These are phyloP conservation scores for Bathelium albidoporum DNA, from an alignment of 495 filamentous ascomycete species.

Conservation along the genomic window DNA sequence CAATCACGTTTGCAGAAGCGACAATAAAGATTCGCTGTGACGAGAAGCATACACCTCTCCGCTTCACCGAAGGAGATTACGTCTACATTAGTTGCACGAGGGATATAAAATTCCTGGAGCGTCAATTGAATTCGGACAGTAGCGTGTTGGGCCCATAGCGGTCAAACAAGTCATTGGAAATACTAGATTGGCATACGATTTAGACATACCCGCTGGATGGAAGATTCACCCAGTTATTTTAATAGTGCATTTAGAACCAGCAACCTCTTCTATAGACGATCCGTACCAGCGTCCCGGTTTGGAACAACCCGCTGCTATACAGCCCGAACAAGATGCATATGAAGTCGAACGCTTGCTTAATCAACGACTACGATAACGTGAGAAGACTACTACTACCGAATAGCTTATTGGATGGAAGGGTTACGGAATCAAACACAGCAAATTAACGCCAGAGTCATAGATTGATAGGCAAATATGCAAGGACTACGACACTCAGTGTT, in stretches of 20 bases:
- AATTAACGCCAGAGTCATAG: not conserved
- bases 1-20: not conserved
- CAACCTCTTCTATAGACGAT: not conserved
- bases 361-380: not conserved
- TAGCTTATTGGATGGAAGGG: not conserved
- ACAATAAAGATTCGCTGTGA: not conserved
- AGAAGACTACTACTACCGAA: not conserved
- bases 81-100: not conserved
- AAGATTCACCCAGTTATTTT: slow-evolving; percentile 17
- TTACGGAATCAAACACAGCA: not conserved
- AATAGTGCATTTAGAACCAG: slow-evolving; percentile 14
- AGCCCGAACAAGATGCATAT: not conserved
- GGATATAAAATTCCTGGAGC: not conserved
- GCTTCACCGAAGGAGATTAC: not conserved
- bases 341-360: not conserved
- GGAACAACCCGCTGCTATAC: not conserved
- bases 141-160: too few relatives aligned
- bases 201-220: slow-evolving; percentile 13
- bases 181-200: slow-evolving; percentile 15
- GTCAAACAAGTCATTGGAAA: too few relatives aligned
- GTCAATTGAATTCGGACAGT: not conserved
- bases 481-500: not conserved
- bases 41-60: not conserved
- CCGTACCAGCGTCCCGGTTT: not conserved
- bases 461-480: not conserved